Conservation (phyloP, 129 eudicot genomes). For the Chrysanthemum lavandulifolium region DNA sequence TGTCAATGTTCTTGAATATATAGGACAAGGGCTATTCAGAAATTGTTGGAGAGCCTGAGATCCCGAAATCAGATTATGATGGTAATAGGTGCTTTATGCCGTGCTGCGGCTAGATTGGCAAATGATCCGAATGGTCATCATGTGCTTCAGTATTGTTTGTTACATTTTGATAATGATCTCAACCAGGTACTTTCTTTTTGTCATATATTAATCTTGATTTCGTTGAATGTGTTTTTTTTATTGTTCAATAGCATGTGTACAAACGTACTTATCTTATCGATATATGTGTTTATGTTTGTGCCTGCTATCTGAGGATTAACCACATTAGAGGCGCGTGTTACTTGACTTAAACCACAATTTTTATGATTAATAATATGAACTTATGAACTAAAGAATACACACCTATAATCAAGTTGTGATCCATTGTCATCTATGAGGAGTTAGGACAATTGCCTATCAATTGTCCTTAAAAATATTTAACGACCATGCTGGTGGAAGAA, state of each 20-base stretch:
- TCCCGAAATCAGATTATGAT: constrained; percentile 37
- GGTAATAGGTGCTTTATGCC: constrained; percentile 47
- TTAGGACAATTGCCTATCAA: background rate
- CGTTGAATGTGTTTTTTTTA: background rate
- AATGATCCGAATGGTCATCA: constrained; percentile 63
- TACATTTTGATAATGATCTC: constrained; percentile 42
- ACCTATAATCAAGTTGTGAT: constrained; percentile 6
- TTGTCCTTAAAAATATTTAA: background rate
- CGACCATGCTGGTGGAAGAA: background rate
- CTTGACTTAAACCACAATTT: too few species aligned
- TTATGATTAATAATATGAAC: too few species aligned
- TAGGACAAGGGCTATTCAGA: constrained; percentile 55
- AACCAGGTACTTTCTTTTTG: constrained; percentile 41
- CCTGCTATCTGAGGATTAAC: too few species aligned
- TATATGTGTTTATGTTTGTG: too few species aligned
- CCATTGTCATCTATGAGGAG: background rate
- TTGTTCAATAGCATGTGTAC: background rate
- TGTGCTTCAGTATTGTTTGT: constrained; percentile 57
- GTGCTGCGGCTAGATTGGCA: constrained; percentile 47
- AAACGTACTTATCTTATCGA: too few species aligned
- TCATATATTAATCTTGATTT: background rate
- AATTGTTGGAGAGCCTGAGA: constrained; percentile 47
- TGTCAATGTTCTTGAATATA: constrained; percentile 4
- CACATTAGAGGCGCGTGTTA: too few species aligned
- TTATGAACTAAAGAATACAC: background rate